Conservation (phyloP, 108 stramenopile genomes). For the Pseudonitzschia multiseries region DNA sequence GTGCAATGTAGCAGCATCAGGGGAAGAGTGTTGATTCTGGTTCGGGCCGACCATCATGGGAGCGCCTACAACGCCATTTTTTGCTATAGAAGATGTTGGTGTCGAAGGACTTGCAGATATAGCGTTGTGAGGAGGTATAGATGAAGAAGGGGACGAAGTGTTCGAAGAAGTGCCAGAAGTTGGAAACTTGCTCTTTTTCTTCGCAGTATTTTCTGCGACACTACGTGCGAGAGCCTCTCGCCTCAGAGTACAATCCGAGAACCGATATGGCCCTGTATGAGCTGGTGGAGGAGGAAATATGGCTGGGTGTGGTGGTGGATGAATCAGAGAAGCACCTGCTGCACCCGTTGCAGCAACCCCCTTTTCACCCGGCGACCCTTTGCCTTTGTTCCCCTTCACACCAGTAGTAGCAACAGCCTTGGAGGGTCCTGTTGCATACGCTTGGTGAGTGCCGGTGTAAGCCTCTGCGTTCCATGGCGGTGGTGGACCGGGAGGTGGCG, state of each 20-base stretch:
- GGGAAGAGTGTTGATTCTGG: not conserved
- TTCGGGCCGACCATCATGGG: not conserved
- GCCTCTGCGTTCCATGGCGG: constrained; percentile 6
- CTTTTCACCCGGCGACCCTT: constrained; percentile 1
- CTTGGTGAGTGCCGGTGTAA: constrained; percentile 14
- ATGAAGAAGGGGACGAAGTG: not conserved
- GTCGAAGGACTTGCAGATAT: not conserved
- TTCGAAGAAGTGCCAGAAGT: not conserved
- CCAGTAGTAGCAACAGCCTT: not conserved
- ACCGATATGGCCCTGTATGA: constrained; percentile 33
- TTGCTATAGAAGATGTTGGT: not conserved
- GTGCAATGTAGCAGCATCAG: constrained; percentile 6
- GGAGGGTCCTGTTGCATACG: not conserved
- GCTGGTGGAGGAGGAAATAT: constrained; percentile 8
- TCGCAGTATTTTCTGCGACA: not conserved
- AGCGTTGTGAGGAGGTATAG: not conserved
- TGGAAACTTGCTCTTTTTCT: constrained; percentile 1
- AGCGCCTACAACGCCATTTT: constrained; percentile 5
- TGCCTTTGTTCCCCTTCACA: not conserved
- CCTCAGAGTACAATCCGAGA: constrained; percentile 37
- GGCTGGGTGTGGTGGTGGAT: not conserved
- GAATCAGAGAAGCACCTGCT: constrained; percentile 14
- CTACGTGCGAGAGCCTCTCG: constrained; percentile 30
- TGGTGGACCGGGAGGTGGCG: constrained; percentile 5
- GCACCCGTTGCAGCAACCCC: constrained; percentile 3